Conservation (phyloP, 305 asterid species). For the Fraxinus baroniana region DNA sequence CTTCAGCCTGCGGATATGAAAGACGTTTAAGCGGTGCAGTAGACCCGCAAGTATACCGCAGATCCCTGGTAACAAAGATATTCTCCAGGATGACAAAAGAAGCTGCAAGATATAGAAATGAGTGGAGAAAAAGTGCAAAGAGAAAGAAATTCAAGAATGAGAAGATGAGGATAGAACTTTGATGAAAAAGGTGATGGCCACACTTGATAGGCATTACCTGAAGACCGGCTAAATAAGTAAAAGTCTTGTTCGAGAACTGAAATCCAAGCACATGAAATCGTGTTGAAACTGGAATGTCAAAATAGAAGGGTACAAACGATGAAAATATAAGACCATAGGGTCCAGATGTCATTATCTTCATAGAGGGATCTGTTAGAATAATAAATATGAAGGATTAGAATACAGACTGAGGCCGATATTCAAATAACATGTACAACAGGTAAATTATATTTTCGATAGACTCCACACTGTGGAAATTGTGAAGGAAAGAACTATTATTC, state of each 20-base stretch:
- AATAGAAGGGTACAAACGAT: slow-evolving; percentile 87
- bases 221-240: slow-evolving; percentile 92
- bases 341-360: slow-evolving; percentile 80
- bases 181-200: slow-evolving; percentile 2
- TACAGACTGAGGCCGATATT: background rate
- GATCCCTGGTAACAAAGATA: slow-evolving; percentile 89
- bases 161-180: background rate
- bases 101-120: slow-evolving; percentile 49
- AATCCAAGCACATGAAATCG: slow-evolving; percentile 68
- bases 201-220: slow-evolving; percentile 53
- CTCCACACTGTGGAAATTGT: background rate
- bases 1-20: slow-evolving; percentile 73
- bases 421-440: background rate
- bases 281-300: slow-evolving; percentile 91
- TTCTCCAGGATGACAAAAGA: slow-evolving; percentile 90
- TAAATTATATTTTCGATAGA: slow-evolving; percentile 13
- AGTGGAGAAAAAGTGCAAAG: background rate
- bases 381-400: slow-evolving; percentile 23
- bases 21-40: slow-evolving; percentile 69
- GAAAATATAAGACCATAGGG: slow-evolving; percentile 92
- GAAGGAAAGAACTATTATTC: background rate
- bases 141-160: background rate
- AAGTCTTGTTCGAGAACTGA: slow-evolving; percentile 92
- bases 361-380: slow-evolving; percentile 71
- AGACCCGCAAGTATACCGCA: slow-evolving; percentile 93